Base-by-base conservation (phyloP, 2,329 filamentous ascomycete species). In the Ophiostoma sp. region DNA sequence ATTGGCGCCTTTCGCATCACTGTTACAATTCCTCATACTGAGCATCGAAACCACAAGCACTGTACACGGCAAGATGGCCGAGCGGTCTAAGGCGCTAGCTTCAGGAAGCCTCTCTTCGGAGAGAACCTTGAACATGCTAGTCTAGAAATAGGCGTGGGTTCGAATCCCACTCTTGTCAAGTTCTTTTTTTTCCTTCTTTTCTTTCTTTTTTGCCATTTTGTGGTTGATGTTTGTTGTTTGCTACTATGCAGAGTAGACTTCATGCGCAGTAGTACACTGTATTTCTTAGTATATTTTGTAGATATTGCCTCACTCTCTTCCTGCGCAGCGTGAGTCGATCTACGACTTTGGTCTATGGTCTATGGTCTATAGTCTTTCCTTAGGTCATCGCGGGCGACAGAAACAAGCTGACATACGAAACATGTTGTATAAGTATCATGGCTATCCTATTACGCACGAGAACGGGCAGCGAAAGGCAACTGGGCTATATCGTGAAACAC, bases 41-140 rank as follows among this genome's bases (percentile, higher is more conserved):
- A 40, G 55, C 16, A 18, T 3, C 5, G 6, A 18, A 16, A 63
- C 12, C 60, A 63, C 2, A 55, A 55, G 49, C 18, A 55, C 18
- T 16, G 14, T 41, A 9, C 9, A 64, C 27, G 63, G 63, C 63
- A 64, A 64, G 63, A 64, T 64, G 63, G 63, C 63, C 63, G 63
- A 64, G 63, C 63, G 63, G 63, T 64, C 63, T 64, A 64, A 64
- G 63, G 63, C 63, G 63, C 63, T 64, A 64, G 63, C 63, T 64
- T 64, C 63, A 64, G 63, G 63, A 64, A 64, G 27, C 27, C 27
- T 27, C 27, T 27, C 27, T 45, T 63, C 60, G 38, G 18, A 40
- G 7, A 63, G 40, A 41, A 27, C 55, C 60, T 63, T 42, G 63
- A 36, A 64, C 12, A 64, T 64, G 63, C 63, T 64, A 64, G 63